A percentile compares a stretch with the other conserved stretches of the same genome.
Evolutionary conservation across 805 yeast genomes (phyloP).

Genomic region (Tetrapisispora fleetii): DNA sequence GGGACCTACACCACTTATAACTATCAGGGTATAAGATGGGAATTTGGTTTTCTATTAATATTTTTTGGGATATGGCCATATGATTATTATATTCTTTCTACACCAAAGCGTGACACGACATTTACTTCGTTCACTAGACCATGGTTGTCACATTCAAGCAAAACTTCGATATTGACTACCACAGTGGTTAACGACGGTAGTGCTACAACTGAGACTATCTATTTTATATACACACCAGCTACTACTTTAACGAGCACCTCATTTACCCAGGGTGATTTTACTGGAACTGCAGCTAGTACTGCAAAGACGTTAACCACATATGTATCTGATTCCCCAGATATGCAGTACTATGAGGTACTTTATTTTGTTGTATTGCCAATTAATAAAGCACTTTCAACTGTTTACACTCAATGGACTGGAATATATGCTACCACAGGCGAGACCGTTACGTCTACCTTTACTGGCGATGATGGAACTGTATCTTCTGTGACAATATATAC

Average conservation of each 20-base stretch:
- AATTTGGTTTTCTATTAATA: not conserved
- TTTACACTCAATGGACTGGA: not conserved
- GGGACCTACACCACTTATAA: not conserved
- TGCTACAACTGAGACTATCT: not conserved
- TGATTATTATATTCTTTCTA: not conserved
- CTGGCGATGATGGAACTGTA: not conserved
- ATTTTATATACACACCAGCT: not conserved
- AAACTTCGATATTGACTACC: not conserved
- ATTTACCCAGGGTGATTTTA: not conserved
- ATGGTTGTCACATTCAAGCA: no score
- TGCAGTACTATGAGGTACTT: not conserved
- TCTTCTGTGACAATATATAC: not conserved
- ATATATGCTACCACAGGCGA: not conserved
- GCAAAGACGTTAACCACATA: not conserved
- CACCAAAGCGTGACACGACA: no score
- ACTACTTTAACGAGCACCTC: not conserved
- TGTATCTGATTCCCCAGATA: not conserved
- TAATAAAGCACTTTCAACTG: not conserved
- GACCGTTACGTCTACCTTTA: not conserved
- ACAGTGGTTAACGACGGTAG: not conserved
- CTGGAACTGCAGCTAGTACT: not conserved
- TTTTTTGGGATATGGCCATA: slow-evolving; percentile 1
- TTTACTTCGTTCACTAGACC: no score
- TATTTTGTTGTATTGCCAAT: not conserved
- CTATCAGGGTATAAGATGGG: not conserved